Base-by-base conservation (phyloP, 306 rosid species). In the Medicago truncatula region DNA sequence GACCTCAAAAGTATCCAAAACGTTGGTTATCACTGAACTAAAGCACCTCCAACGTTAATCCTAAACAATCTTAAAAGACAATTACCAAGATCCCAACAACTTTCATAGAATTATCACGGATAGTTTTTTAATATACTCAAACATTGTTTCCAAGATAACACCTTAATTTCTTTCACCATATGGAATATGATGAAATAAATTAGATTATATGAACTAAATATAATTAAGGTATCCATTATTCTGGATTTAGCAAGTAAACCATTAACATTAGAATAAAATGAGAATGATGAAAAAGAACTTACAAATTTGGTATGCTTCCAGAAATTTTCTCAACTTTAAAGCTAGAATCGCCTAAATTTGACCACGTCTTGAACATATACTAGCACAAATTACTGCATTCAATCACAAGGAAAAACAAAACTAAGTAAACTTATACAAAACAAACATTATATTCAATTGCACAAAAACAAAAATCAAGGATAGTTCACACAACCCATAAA, bases 261-360 rank as follows among this genome's bases (percentile, higher is more conserved):
- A 2, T 23, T 23, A 23, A 23, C 1, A 23, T 23, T 9, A 50
- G 38, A 31, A 31, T 31, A 3, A 50, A 64, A 41, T 9, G n/a
- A 36, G 6, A 76, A 34, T 18, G 28, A 23, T 23, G 16, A 41
- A 8, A 40, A 70, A 74, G 39, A 41, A 84, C 98, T 87, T 97
- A 80, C 59, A 85, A 81, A 89, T 95, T 95, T 17, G 99, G 92
- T 71, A 92, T 95, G 77, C 97, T 97, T 23, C 97, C 99, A 2
- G 97, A 89, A 63, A 95, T 89, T 9, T 81, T 89, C 81, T 88
- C 89, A 59, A 95, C 81, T n/a, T 71, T 36, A 88, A 92, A 95
- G 78, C 86, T 47, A 49, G 93, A 95, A 60, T 78, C 85, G 17
- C 80, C 91, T 76, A 95, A 82, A 46, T 85, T 81, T 34, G 97